Conservation (phyloP, 1,139 yeast genomes). For the Diutina scorzettiae region DNA sequence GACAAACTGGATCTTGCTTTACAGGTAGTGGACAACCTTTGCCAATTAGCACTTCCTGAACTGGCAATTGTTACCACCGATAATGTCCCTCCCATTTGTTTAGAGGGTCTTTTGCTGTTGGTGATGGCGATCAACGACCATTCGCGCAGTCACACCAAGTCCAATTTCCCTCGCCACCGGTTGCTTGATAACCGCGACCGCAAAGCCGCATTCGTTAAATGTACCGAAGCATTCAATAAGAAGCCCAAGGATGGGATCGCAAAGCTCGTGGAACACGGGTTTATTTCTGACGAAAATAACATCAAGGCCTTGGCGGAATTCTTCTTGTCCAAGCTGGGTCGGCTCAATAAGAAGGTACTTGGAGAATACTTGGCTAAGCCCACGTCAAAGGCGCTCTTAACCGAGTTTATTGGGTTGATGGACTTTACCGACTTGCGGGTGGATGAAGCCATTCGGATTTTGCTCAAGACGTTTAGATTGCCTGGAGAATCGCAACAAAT, state of each 20-base stretch:
- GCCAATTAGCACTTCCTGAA: conserved; percentile 71
- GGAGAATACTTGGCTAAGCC: conserved; percentile 85
- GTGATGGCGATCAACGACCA: conserved; percentile 56
- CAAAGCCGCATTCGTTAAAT: conserved; percentile 64
- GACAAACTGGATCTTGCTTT: conserved; percentile 76
- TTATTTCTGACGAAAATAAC: conserved; percentile 41
- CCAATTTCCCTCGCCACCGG: conserved; percentile 8
- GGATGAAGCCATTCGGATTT: conserved; percentile 81
- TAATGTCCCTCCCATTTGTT: conserved; percentile 84
- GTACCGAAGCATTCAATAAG: conserved; percentile 63
- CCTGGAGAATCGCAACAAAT: conserved; percentile 98
- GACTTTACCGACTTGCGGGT: conserved; percentile 72
- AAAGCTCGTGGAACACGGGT: conserved; percentile 47
- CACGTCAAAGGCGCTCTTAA: conserved; percentile 45
- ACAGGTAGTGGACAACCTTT: conserved; percentile 55
- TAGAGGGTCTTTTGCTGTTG: conserved; percentile 73
- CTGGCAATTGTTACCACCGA: conserved; percentile 68
- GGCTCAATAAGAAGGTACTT: conserved; percentile 74
- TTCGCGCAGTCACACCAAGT: conserved; percentile 18
- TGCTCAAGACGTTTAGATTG: conserved; percentile 74
- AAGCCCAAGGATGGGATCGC: conserved; percentile 69
- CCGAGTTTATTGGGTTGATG: conserved; percentile 54
- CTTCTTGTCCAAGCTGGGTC: conserved; percentile 63
- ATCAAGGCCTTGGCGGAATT: conserved; percentile 61
- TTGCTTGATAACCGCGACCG: conserved; percentile 37